phyloP scores from a whole-genome alignment of 1,284 basidiomycete species.

The Apiotrichum veenhuisii region DNA sequence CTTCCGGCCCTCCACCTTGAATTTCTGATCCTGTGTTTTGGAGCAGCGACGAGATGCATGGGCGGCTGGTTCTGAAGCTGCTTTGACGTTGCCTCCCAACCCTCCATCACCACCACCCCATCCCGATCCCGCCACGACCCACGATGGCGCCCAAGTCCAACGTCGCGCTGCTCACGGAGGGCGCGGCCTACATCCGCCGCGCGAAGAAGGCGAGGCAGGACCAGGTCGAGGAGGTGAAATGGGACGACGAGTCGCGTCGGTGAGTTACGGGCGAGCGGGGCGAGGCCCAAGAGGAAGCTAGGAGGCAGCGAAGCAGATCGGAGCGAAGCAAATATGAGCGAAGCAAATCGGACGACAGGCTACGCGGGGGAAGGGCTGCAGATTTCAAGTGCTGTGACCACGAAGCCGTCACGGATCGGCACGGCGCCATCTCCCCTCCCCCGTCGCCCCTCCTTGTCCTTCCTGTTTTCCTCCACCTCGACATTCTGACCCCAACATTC shows the following conservation, averaged over 20 bases:
- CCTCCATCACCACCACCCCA: not conserved
- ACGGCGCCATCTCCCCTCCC: too few relatives aligned
- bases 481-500: not conserved
- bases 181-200: conserved; percentile 45
- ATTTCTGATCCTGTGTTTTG: not conserved
- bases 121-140: not conserved
- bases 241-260: conserved; percentile 48
- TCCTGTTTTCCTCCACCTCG: too few relatives aligned
- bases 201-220: conserved; percentile 46
- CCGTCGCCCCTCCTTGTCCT: too few relatives aligned
- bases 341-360: too few relatives aligned
- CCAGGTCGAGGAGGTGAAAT: conserved; percentile 50
- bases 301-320: too few relatives aligned
- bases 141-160: conserved; percentile 31
- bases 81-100: too few relatives aligned
- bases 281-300: too few relatives aligned
- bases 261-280: conserved; percentile 21
- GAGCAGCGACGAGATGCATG: not conserved
- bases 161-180: conserved; percentile 49
- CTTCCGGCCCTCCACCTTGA: not conserved
- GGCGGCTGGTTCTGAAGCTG: too few relatives aligned
- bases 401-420: too few relatives aligned
- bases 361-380: too few relatives aligned
- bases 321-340: too few relatives aligned
- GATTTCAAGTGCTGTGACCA: too few relatives aligned